Conservation (phyloP, 371 early-diverging fungal species). For the Furculomyces boomerangus region DNA sequence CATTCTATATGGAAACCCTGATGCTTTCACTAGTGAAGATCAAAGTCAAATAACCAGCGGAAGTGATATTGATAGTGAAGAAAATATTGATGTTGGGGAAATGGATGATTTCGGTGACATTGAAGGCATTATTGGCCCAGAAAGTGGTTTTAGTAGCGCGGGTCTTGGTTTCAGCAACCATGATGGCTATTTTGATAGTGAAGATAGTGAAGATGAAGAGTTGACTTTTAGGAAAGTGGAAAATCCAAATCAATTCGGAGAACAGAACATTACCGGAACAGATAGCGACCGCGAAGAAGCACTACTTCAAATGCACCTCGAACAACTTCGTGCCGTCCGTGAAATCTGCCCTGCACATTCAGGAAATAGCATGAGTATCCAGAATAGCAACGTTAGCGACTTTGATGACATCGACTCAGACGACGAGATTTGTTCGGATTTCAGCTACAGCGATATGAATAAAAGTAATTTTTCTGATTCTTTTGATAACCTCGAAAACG, state of each 20-base stretch:
- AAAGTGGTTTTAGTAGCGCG: neutral
- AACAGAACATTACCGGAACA: slow-evolving; percentile 2
- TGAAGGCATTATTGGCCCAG: neutral
- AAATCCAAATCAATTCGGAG: slow-evolving; percentile 11
- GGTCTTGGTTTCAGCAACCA: neutral
- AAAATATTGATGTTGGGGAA: neutral
- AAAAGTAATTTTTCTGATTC: no score
- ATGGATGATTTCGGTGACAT: no score
- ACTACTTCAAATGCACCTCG: slow-evolving; percentile 18
- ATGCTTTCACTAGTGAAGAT: neutral
- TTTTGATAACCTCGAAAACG: no score
- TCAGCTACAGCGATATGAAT: no score
- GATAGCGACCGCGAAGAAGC: slow-evolving; percentile 18
- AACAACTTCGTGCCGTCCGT: slow-evolving; percentile 21
- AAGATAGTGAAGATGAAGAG: slow-evolving; percentile 7
- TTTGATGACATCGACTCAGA: no score
- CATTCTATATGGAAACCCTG: neutral
- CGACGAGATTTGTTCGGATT: no score
- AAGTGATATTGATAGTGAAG: neutral
- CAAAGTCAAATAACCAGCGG: neutral
- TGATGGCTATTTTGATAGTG: slow-evolving; percentile 13
- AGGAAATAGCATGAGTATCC: no score
- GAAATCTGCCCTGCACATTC: slow-evolving; percentile 9
- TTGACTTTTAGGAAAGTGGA: slow-evolving; percentile 15
- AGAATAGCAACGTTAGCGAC: no score